Evolutionary conservation across 176 grass and related monocot species (phyloP).

Genomic region (Chloris gayana): DNA sequence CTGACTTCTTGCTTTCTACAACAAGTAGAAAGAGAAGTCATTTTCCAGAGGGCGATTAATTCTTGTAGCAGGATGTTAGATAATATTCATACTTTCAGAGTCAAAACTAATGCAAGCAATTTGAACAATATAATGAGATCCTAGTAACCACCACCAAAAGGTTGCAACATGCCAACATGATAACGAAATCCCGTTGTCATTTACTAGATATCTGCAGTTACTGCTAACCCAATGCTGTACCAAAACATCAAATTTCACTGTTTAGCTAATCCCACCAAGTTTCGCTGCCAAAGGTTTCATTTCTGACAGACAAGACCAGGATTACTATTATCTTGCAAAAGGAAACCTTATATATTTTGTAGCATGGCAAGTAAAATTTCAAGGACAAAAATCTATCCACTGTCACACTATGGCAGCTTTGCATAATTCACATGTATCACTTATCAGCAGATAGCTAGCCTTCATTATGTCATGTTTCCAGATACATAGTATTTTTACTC

Average conservation of each 20-base stretch:
- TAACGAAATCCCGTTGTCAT: background rate
- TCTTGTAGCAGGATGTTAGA: background rate
- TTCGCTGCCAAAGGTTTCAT: background rate
- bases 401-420: background rate
- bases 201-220: background rate
- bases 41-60: conserved; percentile 17
- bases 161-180: background rate
- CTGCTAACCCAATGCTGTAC: background rate
- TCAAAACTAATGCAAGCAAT: background rate
- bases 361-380: background rate
- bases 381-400: background rate
- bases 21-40: conserved; percentile 11
- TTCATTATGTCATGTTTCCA: background rate
- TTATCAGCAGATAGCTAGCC: background rate
- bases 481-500: background rate
- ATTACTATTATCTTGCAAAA: background rate
- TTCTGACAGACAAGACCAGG: conserved; percentile 6
- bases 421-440: background rate
- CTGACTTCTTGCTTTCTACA: conserved; percentile 74
- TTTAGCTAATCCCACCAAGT: background rate
- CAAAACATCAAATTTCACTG: background rate
- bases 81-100: background rate
- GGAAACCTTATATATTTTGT: background rate
- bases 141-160: background rate
- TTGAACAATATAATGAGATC: conserved; percentile 15